These are phyloP conservation scores for Candida incommunis DNA, from an alignment of 805 yeast genomes.

Conservation along the genomic window DNA sequence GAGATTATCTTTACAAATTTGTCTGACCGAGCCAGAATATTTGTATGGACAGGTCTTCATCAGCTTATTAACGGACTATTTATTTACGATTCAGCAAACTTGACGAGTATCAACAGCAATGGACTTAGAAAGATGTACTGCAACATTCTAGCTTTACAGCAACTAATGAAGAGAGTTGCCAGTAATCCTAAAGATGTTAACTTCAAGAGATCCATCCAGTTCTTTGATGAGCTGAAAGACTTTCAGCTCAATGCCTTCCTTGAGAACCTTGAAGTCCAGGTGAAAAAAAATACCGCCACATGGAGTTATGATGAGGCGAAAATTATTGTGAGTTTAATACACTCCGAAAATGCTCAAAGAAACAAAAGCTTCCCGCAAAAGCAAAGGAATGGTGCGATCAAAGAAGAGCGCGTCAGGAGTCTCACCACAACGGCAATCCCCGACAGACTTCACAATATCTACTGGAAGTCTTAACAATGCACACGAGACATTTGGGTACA, in stretches of 20 bases:
- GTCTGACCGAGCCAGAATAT: constrained; percentile 16
- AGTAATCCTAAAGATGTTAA: constrained; percentile 37
- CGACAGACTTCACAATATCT: too few relatives aligned
- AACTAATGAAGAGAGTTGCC: constrained; percentile 47
- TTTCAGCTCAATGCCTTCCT: constrained; percentile 29
- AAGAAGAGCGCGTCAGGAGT: neutral
- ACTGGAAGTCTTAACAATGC: too few relatives aligned
- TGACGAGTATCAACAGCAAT: constrained; percentile 36
- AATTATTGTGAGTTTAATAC: constrained; percentile 40
- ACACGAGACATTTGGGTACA: too few relatives aligned
- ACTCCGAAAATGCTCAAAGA: constrained; percentile 20
- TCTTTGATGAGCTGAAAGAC: constrained; percentile 43
- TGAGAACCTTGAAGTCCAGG: constrained; percentile 17
- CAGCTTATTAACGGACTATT: constrained; percentile 36
- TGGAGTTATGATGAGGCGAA: constrained; percentile 32
- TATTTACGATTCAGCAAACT: constrained; percentile 36
- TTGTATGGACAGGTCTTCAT: constrained; percentile 35
- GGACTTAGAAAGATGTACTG: constrained; percentile 47
- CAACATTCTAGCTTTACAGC: constrained; percentile 54
- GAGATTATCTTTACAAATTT: constrained; percentile 26
- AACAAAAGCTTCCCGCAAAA: neutral
- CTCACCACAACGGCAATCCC: too few relatives aligned
- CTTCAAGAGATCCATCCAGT: constrained; percentile 37
- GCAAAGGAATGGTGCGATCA: neutral
- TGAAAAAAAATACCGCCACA: constrained; percentile 21